Evolutionary conservation across 2,329 filamentous ascomycete genomes (phyloP), one percentile per base, ranked within the genome.

Genomic region (Fusarium pseudograminearum): DNA sequence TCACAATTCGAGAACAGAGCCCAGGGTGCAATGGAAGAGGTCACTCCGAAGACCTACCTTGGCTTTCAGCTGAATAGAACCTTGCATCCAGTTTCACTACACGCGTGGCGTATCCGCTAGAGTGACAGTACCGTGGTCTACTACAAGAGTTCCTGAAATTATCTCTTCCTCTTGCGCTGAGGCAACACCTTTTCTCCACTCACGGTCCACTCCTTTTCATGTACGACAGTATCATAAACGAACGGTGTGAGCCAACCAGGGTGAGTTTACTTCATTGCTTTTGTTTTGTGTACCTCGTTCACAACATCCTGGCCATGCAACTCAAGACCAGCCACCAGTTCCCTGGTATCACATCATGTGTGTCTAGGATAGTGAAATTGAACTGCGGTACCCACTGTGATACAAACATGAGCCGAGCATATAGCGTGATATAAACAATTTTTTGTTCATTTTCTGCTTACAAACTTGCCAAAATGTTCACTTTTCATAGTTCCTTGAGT

Each of bases 61-160:
- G 24, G 34, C 22, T 26, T 67, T 33, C 58, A 64, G 58, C 51
- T 46, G 24, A 31, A 45, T 18, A 50, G 45, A 15, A 47, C 24
- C 14, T 45, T 52, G 22, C 34, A 33, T 14, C 9, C 15, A 6
- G 33, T 52, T 20, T 56, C 24, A 45, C 38, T 45, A 62, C 57
- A 47, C 26, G 28, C 5, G 10, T 52, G 34, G 34, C 34, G 18
- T n/a, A 12, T 30, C 5, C 7, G 4, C n/a, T 18, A 16, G 31
- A 5, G 14, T 7, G 9, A 7, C 3, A 16, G 24, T 16, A 18
- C 5, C 15, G 22, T 10, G 5, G 9, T 41, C n/a, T 18, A 14
- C 20, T 11, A 12, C 24, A 15, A 8, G 18, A 15, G 26, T 40
- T 9, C 24, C 33, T 22, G 4, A 15, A 10, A 41, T 22, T 30